Evolutionary conservation across 257 asterid genomes (phyloP).

Genomic region (Euphrasia confusa): DNA sequence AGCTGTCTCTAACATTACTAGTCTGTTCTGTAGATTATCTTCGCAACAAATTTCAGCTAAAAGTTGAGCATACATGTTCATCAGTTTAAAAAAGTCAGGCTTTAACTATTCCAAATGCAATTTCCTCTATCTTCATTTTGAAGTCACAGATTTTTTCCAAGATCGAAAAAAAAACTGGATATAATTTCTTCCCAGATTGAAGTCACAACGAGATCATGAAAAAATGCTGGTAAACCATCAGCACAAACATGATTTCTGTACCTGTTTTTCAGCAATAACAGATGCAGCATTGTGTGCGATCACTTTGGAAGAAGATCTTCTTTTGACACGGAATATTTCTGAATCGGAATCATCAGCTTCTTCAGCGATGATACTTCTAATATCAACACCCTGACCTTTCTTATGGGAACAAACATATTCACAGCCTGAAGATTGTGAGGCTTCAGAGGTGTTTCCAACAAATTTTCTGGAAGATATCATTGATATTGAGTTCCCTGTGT

Average conservation of each 20-base stretch:
- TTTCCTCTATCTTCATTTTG: neutral
- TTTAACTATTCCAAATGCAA: slow-evolving; percentile 8
- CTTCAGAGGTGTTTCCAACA: slow-evolving; percentile 24
- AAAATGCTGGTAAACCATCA: neutral
- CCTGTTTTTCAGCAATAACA: slow-evolving; percentile 56
- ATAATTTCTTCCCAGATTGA: slow-evolving; percentile 3
- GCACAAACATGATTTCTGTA: slow-evolving; percentile 23
- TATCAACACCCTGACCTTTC: slow-evolving; percentile 27
- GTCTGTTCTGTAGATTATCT: neutral
- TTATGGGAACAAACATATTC: slow-evolving; percentile 25
- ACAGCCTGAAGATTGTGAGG: slow-evolving; percentile 30
- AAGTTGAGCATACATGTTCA: neutral
- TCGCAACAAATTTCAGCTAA: neutral
- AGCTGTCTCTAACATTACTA: neutral
- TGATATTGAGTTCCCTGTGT: slow-evolving; percentile 25
- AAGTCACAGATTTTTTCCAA: neutral
- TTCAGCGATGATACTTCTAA: slow-evolving; percentile 33
- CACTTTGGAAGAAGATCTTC: slow-evolving; percentile 51
- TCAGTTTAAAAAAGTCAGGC: neutral
- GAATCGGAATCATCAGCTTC: slow-evolving; percentile 81
- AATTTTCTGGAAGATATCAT: slow-evolving; percentile 25
- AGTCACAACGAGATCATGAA: neutral
- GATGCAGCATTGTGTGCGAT: slow-evolving; percentile 33
- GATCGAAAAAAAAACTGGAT: neutral
- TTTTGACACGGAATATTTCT: slow-evolving; percentile 81